Conservation (phyloP, 139 green algal genomes). For the Nannochloris sp. region DNA sequence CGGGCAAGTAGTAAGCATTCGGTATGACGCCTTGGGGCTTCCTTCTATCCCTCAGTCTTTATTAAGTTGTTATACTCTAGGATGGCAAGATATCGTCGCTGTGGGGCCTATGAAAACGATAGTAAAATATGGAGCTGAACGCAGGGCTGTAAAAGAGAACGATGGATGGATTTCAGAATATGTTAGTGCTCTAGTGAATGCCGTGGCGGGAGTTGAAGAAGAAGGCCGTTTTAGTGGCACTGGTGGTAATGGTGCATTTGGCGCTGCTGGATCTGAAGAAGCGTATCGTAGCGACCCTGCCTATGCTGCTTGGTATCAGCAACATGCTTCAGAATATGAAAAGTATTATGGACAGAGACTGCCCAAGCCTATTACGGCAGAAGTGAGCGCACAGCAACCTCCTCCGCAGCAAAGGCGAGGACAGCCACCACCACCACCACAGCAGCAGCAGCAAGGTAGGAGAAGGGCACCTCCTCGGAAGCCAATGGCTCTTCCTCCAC, state of each 20-base stretch:
- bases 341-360: not conserved
- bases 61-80: conserved; percentile 47
- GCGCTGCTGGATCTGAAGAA: conserved; percentile 4
- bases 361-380: not conserved
- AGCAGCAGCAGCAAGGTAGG: not conserved
- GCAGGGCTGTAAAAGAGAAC: conserved; percentile 16
- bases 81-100: conserved; percentile 13
- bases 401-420: not conserved
- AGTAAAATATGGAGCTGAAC: conserved; percentile 13
- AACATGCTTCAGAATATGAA: conserved; percentile 8
- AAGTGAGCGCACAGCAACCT: not conserved
- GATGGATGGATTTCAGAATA: conserved; percentile 15
- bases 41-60: conserved; percentile 53
- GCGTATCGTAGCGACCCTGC: conserved; percentile 2
- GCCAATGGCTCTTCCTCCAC: conserved; percentile 19
- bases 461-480: not conserved
- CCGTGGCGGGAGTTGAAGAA: not conserved
- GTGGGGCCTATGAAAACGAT: conserved; percentile 10
- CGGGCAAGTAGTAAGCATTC: conserved; percentile 46
- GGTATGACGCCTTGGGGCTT: conserved; percentile 67
- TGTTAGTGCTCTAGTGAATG: conserved; percentile 1
- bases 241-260: not conserved
- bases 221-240: not conserved
- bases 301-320: conserved; percentile 23
- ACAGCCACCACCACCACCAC: not conserved